Base-by-base conservation (phyloP, 2,329 filamentous ascomycete genomes). In the Epichloe sibirici region DNA sequence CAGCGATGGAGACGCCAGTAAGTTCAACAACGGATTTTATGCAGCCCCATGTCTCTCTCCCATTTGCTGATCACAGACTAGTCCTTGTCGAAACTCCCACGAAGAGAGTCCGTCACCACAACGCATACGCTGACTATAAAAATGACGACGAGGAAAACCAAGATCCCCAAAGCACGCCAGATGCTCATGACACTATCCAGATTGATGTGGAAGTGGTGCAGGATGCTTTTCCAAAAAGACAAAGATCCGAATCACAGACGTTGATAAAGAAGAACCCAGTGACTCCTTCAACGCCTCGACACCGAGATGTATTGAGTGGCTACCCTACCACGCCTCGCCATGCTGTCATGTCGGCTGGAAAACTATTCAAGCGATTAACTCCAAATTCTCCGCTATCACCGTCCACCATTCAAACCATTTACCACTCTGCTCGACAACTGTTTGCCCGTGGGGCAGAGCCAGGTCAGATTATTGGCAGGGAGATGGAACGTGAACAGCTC, bases 371-470 rank as follows among this genome's bases (percentile, higher is more conserved):
- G 58, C 86, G 90, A 52, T 74, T 85, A 60, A 94, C 89, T 43
- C 87, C 88, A 21, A 82, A 85, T 58, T 88, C 88, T 12, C 85
- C 85, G 11, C 72, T 77, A 37, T 87, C 86, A 6, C 86, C 88
- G 12, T 78, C 81, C 31, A 73, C 81, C 11, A 72, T 78, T 23
- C 81, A 83, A 51, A 93, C 89, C 0, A 76, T 96, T 39, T 97
- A 96, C 68, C 89, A 93, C 57, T 78, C 84, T 55, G 93, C 90
- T 15, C 83, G 91, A 34, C 89, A 95, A 62, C 71, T 95, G 3
- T 98, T 98, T 64, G 83, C 86, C 6, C 82, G 89, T 48, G 87
- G 87, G 56, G 82, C 85, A 8, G 82, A 84, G 52, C 86, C 88
- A 1, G 82, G 84, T 2, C 79, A 82, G 59, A 73, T 96, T 12